Evolutionary conservation across 2,329 filamentous ascomycete genomes (phyloP).

Genomic region (Neoarthrinium moseri): DNA sequence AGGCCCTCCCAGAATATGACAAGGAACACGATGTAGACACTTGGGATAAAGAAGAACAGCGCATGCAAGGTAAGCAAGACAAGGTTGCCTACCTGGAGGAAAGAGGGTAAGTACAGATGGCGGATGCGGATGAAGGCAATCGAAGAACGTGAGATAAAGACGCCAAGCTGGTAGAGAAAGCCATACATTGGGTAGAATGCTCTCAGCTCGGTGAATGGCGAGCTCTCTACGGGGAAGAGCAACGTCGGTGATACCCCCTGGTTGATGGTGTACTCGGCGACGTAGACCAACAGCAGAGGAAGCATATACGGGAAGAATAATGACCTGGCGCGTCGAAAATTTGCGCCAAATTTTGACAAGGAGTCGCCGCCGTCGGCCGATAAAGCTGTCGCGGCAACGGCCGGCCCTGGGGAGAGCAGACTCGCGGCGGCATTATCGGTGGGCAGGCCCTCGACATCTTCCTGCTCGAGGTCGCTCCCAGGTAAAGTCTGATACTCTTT

Average conservation of each 20-base stretch:
- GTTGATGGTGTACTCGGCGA: conserved; percentile 97
- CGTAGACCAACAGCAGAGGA: conserved; percentile 86
- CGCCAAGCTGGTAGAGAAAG: conserved; percentile 91
- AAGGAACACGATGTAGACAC: conserved; percentile 79
- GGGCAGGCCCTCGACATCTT: conserved; percentile 34
- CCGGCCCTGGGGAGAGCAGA: conserved; percentile 44
- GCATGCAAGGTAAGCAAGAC: conserved; percentile 72
- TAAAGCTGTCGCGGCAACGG: conserved; percentile 38
- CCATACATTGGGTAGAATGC: conserved; percentile 94
- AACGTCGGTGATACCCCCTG: conserved; percentile 89
- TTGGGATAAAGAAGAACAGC: conserved; percentile 77
- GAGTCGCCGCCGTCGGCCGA: conserved; percentile 29
- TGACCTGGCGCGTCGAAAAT: conserved; percentile 63
- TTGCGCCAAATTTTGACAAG: conserved; percentile 36
- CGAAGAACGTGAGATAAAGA: conserved; percentile 91
- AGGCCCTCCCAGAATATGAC: conserved; percentile 94
- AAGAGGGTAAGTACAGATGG: conserved; percentile 75
- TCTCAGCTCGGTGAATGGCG: conserved; percentile 78
- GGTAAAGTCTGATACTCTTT: conserved; percentile 56
- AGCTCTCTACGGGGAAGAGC: conserved; percentile 74
- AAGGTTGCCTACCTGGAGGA: conserved; percentile 81
- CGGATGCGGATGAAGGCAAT: conserved; percentile 84
- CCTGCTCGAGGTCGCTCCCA: conserved; percentile 39
- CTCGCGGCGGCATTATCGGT: conserved; percentile 44
- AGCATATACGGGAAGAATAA: conserved; percentile 85